Percentiles rank a stretch among this genome's conserved stretches.
Evolutionary conservation across 1,284 basidiomycete genomes (phyloP).

Genomic region (Naganishia liquefaciens): DNA sequence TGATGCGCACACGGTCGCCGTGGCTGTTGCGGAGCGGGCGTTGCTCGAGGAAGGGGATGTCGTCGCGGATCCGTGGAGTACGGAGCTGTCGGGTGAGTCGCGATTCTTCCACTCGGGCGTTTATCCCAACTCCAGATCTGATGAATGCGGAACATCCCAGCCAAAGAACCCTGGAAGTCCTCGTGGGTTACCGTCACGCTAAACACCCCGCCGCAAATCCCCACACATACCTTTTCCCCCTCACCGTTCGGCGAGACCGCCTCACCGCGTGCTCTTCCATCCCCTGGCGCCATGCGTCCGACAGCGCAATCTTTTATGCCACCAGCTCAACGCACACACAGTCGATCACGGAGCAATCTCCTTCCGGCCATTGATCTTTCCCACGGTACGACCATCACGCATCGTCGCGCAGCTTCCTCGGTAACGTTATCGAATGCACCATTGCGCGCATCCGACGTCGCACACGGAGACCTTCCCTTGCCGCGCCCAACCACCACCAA

Average conservation of each 20-base stretch:
- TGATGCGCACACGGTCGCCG: no score
- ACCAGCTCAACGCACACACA: background rate
- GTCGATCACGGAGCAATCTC: constrained; percentile 6
- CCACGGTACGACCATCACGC: background rate
- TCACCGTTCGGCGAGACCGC: background rate
- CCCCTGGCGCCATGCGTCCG: background rate
- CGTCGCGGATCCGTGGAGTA: no score
- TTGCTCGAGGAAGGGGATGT: no score
- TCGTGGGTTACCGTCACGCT: background rate
- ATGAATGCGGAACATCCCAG: background rate
- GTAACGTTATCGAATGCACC: background rate
- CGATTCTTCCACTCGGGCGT: no score
- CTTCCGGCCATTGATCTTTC: background rate
- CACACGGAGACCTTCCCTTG: background rate
- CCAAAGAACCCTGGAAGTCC: background rate
- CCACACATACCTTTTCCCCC: background rate
- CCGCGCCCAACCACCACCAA: background rate
- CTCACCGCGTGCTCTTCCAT: background rate
- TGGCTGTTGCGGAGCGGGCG: no score
- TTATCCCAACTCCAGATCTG: background rate
- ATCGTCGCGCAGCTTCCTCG: background rate
- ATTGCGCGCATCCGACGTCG: background rate
- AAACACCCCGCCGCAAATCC: background rate
- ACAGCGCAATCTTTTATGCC: background rate
- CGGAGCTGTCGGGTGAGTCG: no score